A percentile compares a stretch with the other conserved stretches of the same genome.
phyloP scores from a whole-genome alignment of 306 rosid species.

The Vigna hirtella region DNA sequence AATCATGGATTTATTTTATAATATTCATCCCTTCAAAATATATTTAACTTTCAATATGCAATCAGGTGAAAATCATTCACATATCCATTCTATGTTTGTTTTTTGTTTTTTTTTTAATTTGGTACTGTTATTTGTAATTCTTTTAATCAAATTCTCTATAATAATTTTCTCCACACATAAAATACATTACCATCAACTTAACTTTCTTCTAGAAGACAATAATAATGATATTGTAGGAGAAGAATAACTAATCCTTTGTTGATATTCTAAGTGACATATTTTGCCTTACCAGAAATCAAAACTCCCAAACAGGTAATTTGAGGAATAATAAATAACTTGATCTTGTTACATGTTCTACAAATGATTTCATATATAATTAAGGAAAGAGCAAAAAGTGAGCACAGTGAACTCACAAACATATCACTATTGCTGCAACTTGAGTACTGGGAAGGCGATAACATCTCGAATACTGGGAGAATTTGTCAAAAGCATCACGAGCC shows the following conservation, averaged over 20 bases:
- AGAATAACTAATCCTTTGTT: neutral
- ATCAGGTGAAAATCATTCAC: no score
- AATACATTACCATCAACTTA: no score
- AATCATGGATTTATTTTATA: no score
- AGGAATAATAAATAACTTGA: neutral
- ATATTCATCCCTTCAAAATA: no score
- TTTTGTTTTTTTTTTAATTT: no score
- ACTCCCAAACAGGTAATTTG: conserved; percentile 16
- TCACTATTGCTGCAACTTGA: conserved; percentile 69
- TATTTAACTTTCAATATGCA: no score
- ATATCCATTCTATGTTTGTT: no score
- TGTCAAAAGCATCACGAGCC: conserved; percentile 95
- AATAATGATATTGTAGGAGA: neutral
- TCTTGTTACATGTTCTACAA: neutral
- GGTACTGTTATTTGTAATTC: no score
- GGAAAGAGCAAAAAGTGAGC: conserved; percentile 6
- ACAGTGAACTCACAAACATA: conserved; percentile 13
- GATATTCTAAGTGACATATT: neutral
- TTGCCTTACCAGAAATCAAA: neutral
- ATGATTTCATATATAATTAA: conserved; percentile 19
- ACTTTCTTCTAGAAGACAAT: no score
- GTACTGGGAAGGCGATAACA: conserved; percentile 97
- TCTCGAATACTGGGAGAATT: conserved; percentile 92
- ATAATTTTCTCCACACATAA: no score
- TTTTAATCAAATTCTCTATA: no score